Evolutionary conservation across 805 yeast genomes (phyloP), one percentile per base, ranked within the genome.

Genomic region (Candida orba): DNA sequence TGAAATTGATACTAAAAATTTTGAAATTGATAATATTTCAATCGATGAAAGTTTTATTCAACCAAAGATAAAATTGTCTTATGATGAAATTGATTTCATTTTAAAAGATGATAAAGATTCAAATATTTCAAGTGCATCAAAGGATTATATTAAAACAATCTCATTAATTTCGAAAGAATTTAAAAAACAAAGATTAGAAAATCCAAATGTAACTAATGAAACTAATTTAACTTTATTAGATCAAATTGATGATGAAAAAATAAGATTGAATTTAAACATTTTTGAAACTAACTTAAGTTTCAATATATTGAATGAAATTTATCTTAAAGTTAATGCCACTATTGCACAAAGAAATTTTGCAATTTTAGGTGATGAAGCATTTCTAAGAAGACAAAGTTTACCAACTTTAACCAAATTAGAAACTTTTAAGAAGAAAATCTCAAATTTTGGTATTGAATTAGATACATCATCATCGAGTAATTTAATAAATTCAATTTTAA

Each of bases 351-450:
- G 75, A 53, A 66, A 84, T 14, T 83, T 83, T 55, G 78, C 91
- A 2, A 76, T 73, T 4, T 68, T 91, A 34, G 96, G 97, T 1
- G 89, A 84, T 51, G 64, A 71, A 41, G 86, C 98, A 0, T 76
- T 93, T 37, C 75, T 93, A 56, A 82, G 98, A 64, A 84, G 95
- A 58, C 95, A 90, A 53, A 74, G 85, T 3, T 77, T 84, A 50
- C 99, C 99, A 23, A 79, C 91, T 4, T 67, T 82, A 45, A 82
- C 81, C 31, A 85, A 89, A 57, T 70, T 91, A 64, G 93, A 86
- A 56, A 76, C 84, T 3, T 84, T 93, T 60, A 78, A 81, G 41
- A 75, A 79, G 50, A 84, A 82, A 54, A 79, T 90, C 29, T 69
- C 78, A 10, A 72, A 77, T 44, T 69, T 82, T 50, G 87, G 87